Conservation (phyloP, 1,284 basidiomycete genomes). For the Melanopsichium pennsylvanicum region DNA sequence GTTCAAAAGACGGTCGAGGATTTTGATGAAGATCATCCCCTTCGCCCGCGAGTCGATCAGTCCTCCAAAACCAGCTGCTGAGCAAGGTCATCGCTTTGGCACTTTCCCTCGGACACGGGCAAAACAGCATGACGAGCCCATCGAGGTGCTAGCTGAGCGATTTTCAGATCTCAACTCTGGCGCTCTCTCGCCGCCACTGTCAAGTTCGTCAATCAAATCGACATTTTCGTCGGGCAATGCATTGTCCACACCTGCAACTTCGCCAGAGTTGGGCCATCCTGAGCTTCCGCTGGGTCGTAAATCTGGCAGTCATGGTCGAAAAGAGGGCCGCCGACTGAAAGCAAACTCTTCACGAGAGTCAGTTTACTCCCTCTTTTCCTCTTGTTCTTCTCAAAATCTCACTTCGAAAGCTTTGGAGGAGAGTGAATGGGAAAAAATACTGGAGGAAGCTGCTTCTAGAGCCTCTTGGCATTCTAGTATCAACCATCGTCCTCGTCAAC, state of each 20-base stretch:
- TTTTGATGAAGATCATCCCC: conserved; percentile 45
- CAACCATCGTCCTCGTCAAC: conserved; percentile 21
- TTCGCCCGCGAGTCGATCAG: conserved; percentile 7
- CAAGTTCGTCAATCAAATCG: conserved; percentile 6
- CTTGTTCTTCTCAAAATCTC: background rate
- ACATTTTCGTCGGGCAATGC: conserved; percentile 1
- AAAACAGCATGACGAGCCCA: conserved; percentile 2
- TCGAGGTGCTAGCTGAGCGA: conserved; percentile 14
- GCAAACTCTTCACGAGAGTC: conserved; percentile 6
- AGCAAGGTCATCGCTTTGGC: conserved; percentile 1
- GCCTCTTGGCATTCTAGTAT: conserved; percentile 41
- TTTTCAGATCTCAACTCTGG: conserved; percentile 5
- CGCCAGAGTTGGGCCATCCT: conserved; percentile 6
- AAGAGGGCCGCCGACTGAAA: background rate
- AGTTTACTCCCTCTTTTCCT: conserved; percentile 12
- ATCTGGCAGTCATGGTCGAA: conserved; percentile 8
- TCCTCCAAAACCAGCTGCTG: background rate
- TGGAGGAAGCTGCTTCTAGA: conserved; percentile 13
- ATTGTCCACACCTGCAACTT: conserved; percentile 9
- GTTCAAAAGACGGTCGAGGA: conserved; percentile 15
- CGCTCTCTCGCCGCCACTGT: conserved; percentile 11
- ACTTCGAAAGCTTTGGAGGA: conserved; percentile 1
- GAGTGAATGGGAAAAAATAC: conserved; percentile 24
- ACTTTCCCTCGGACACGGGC: conserved; percentile 19
- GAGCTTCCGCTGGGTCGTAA: background rate